phyloP scores from a whole-genome alignment of 768 basidiomycete species.

The Collybiopsis luxurians region DNA sequence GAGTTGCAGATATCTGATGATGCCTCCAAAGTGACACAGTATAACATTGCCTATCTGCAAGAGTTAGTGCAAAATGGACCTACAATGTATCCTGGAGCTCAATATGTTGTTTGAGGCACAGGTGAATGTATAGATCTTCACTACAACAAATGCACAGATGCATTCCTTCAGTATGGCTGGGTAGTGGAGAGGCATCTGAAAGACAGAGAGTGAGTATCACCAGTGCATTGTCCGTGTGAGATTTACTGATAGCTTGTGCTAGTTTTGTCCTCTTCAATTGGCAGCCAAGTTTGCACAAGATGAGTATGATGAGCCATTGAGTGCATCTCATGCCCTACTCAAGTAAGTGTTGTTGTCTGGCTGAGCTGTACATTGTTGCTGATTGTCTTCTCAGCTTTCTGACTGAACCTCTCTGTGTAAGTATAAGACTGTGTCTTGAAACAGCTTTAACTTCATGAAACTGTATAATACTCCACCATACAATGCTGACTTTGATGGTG shows the following conservation, averaged over 20 bases:
- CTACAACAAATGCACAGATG: conserved; percentile 94
- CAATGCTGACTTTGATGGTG: conserved; percentile 99
- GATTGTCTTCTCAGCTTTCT: conserved; percentile 67
- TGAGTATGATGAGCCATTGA: conserved; percentile 99
- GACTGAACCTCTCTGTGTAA: conserved; percentile 96
- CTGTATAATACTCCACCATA: conserved; percentile 83
- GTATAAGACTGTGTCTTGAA: conserved; percentile 29
- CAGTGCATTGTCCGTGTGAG: background rate
- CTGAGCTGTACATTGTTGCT: conserved; percentile 8
- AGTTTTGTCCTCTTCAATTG: conserved; percentile 96
- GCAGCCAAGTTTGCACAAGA: conserved; percentile 97
- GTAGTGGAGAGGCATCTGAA: conserved; percentile 96
- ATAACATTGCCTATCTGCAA: conserved; percentile 93
- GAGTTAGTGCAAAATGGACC: conserved; percentile 95
- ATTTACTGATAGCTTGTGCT: conserved; percentile 5
- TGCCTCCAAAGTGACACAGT: conserved; percentile 76
- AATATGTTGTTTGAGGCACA: conserved; percentile 95
- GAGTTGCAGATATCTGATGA: conserved; percentile 7
- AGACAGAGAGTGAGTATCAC: conserved; percentile 87
- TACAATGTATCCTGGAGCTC: conserved; percentile 90
- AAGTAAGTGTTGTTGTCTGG: conserved; percentile 52
- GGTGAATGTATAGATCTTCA: conserved; percentile 96
- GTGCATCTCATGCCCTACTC: conserved; percentile 98
- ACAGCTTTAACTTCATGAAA: conserved; percentile 24
- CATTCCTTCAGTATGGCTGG: conserved; percentile 97